Conservation (phyloP, 768 basidiomycete species). For the Leucocoprinus birnbaumii region DNA sequence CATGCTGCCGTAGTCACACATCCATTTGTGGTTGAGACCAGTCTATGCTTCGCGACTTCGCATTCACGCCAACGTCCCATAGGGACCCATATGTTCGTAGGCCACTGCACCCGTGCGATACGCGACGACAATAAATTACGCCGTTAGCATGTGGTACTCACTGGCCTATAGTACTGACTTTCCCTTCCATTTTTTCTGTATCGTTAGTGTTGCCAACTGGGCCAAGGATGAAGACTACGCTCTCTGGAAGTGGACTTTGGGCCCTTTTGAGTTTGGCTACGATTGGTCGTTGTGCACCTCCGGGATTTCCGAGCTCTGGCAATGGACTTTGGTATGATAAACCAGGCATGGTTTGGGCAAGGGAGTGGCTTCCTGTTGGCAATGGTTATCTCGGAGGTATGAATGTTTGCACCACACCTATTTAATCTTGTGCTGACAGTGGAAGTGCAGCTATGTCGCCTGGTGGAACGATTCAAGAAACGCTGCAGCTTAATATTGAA, state of each 20-base stretch:
- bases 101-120: not conserved
- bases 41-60: not conserved
- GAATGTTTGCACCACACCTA: slow-evolving; percentile 11
- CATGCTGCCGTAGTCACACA: too few relatives aligned
- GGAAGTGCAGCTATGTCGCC: slow-evolving; percentile 56
- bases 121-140: not conserved
- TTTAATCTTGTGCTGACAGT: not conserved
- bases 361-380: slow-evolving; percentile 65
- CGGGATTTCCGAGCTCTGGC: slow-evolving; percentile 63
- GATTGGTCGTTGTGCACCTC: slow-evolving; percentile 20
- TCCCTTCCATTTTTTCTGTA: not conserved
- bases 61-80: not conserved
- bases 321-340: slow-evolving; percentile 71
- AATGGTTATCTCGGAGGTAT: slow-evolving; percentile 70
- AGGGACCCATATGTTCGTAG: not conserved
- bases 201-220: not conserved
- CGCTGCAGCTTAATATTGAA: slow-evolving; percentile 70
- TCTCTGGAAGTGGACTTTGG: slow-evolving; percentile 18
- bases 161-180: not conserved
- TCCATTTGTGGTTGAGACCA: not conserved
- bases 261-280: slow-evolving; percentile 19
- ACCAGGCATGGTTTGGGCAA: slow-evolving; percentile 52
- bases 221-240: slow-evolving; percentile 22
- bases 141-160: not conserved
- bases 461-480: slow-evolving; percentile 59